Percentiles rank a stretch among this genome's conserved stretches.
Conservation (phyloP, 768 basidiomycete genomes). For the Boletus barrowsii region DNA sequence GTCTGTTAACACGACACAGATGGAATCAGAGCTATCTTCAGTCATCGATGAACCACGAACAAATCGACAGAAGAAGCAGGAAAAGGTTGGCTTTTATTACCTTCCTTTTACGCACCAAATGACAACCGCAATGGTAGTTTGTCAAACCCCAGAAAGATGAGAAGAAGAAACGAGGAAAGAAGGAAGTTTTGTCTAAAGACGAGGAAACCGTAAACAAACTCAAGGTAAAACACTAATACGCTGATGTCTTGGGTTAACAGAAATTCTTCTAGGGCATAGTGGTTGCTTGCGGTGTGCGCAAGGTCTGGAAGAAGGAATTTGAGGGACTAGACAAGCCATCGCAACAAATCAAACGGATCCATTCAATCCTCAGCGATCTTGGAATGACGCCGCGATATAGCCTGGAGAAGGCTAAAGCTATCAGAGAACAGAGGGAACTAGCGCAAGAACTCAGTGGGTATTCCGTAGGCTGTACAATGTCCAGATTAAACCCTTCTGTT, state of each 20-base stretch:
- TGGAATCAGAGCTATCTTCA: conserved; percentile 53
- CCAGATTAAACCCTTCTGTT: background rate
- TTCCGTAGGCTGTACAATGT: background rate
- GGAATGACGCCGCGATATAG: conserved; percentile 81
- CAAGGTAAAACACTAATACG: conserved; percentile 47
- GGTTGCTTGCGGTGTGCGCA: conserved; percentile 72
- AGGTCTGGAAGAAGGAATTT: conserved; percentile 74
- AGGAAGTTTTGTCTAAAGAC: conserved; percentile 45
- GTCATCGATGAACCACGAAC: conserved; percentile 56
- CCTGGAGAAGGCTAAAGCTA: conserved; percentile 75
- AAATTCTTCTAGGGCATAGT: conserved; percentile 52
- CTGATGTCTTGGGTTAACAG: background rate
- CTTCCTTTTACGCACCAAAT: background rate
- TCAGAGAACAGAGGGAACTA: conserved; percentile 71
- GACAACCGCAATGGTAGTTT: conserved; percentile 14
- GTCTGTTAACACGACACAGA: conserved; percentile 11
- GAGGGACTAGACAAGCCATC: conserved; percentile 51
- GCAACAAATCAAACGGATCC: conserved; percentile 65
- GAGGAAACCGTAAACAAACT: conserved; percentile 73
- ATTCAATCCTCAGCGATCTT: conserved; percentile 61
- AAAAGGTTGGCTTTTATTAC: conserved; percentile 26
- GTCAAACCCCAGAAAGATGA: conserved; percentile 22
- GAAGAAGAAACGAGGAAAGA: conserved; percentile 30
- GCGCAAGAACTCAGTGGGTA: conserved; percentile 72
- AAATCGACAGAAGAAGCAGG: conserved; percentile 43